phyloP scores from a whole-genome alignment of 768 basidiomycete genomes.

The Agaricus subrufescens region DNA sequence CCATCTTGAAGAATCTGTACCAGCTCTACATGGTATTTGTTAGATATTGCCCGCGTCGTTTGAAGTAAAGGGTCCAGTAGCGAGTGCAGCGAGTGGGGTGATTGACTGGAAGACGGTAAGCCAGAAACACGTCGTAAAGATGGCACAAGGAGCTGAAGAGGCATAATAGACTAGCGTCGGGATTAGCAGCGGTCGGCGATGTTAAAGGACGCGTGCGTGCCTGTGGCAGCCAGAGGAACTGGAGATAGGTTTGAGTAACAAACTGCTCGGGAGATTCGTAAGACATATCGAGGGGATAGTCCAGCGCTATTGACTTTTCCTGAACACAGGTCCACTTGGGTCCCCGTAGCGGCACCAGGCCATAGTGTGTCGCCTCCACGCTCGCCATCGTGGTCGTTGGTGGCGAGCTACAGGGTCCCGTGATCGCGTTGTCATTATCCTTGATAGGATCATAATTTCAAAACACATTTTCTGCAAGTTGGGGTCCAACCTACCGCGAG shows the following conservation, averaged over 20 bases:
- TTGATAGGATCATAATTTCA: too few species aligned
- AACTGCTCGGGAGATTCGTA: slow-evolving; percentile 51
- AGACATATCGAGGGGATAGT: slow-evolving; percentile 49
- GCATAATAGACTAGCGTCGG: slow-evolving; percentile 62
- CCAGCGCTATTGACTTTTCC: slow-evolving; percentile 50
- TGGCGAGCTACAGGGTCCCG: not conserved
- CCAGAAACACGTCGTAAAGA: slow-evolving; percentile 48
- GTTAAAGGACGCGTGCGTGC: slow-evolving; percentile 27
- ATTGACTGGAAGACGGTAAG: slow-evolving; percentile 22
- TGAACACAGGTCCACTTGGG: slow-evolving; percentile 51
- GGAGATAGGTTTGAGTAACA: slow-evolving; percentile 61
- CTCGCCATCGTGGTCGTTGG: not conserved
- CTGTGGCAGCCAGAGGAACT: slow-evolving; percentile 77
- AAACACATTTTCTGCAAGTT: too few species aligned
- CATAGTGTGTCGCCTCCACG: not conserved
- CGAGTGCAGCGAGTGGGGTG: slow-evolving; percentile 51
- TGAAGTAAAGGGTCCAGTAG: slow-evolving; percentile 60
- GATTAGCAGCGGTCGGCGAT: not conserved
- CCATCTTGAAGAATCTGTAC: slow-evolving; percentile 53
- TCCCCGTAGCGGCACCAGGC: not conserved
- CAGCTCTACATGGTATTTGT: slow-evolving; percentile 66
- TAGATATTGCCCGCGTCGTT: slow-evolving; percentile 44
- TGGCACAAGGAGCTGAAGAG: slow-evolving; percentile 51
- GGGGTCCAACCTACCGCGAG: too few species aligned
- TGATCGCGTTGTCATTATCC: not conserved